Base-by-base conservation (phyloP, 2,329 filamentous ascomycete species). In the Dissoconium aciculare region DNA sequence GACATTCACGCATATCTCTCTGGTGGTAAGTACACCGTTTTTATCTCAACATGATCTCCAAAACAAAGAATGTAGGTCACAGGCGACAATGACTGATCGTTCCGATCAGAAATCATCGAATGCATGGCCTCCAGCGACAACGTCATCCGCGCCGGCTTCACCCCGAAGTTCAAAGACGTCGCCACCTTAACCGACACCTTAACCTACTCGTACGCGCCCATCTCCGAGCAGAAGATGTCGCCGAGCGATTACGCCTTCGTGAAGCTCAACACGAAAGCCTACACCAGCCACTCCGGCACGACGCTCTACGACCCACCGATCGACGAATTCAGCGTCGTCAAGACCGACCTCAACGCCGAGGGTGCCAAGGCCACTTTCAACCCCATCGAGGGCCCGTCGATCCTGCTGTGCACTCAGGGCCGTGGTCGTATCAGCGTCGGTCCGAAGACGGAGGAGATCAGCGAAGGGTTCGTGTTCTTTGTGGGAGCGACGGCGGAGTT, bases 71-170 rank as follows among this genome's bases (percentile, higher is more conserved):
- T 37, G n/a, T n/a, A n/a, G n/a, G n/a, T n/a, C n/a, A n/a, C n/a
- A n/a, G n/a, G n/a, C n/a, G n/a, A n/a, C n/a, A n/a, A n/a, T n/a
- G n/a, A 12, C 12, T 9, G n/a, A 25, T 12, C n/a, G 30, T 15
- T 15, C 8, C 4, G 8, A 15, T 17, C 36, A 59, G 87, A 98
- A 51, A 93, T 98, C 45, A 84, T 98, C 53, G 89, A 98, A 59
- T 98, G 89, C 64, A 98, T 98, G 89, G 89, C 89, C 0, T 78
- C 83, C 5, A 92, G 82, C n/a, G 89, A 98, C 67, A 98, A 98
- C 44, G 89, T 98, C 19, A 85, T 98, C 30, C 83, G 89, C 33
- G 89, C 89, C 0, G 89, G 89, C 26, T 89, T 98, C 58, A 98
- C 89, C 0, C 89, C 89, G 33, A 98, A 98, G 55, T 98, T 93